Evolutionary conservation across 2,329 filamentous ascomycete species (phyloP).

Genomic region (Aspergillus tubingensis): DNA sequence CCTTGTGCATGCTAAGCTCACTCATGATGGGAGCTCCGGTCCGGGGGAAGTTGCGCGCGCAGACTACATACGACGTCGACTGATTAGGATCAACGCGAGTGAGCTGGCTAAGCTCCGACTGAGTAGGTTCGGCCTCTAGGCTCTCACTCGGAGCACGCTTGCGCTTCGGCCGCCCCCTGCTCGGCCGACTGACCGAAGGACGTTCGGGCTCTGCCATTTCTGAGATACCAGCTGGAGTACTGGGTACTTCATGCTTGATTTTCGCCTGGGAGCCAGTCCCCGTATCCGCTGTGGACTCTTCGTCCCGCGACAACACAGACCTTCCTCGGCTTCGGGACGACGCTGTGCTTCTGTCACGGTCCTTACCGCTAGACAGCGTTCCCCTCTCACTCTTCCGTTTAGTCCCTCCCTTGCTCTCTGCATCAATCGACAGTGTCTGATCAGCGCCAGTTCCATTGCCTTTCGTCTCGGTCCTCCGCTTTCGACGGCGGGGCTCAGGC

Average conservation of each 20-base stretch:
- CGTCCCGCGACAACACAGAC: slow-evolving; percentile 40
- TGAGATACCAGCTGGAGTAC: slow-evolving; percentile 36
- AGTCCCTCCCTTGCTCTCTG: slow-evolving; percentile 21
- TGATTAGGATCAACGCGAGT: slow-evolving; percentile 33
- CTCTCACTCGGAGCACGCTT: slow-evolving; percentile 43
- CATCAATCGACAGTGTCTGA: slow-evolving; percentile 16
- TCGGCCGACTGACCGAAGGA: slow-evolving; percentile 27
- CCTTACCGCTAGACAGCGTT: slow-evolving; percentile 25
- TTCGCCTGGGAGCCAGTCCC: slow-evolving; percentile 17
- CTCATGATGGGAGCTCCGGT: slow-evolving; percentile 73
- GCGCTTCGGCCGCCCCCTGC: slow-evolving; percentile 39
- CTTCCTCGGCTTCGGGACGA: slow-evolving; percentile 41
- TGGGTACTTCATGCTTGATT: slow-evolving; percentile 38
- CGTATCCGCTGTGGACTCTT: slow-evolving; percentile 27
- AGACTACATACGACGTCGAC: slow-evolving; percentile 41
- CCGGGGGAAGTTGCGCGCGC: slow-evolving; percentile 57
- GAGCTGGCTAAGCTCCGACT: slow-evolving; percentile 29
- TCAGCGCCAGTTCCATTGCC: slow-evolving; percentile 26
- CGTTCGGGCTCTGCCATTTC: slow-evolving; percentile 38
- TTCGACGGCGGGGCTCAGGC: slow-evolving; percentile 21
- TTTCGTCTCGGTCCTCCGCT: slow-evolving; percentile 25
- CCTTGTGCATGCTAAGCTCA: slow-evolving; percentile 73
- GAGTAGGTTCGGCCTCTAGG: slow-evolving; percentile 31
- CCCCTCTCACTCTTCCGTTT: slow-evolving; percentile 32
- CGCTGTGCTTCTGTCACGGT: slow-evolving; percentile 36